These are phyloP conservation scores for Orychophragmus violaceus DNA, from an alignment of 345 rosid genomes.

Conservation along the genomic window DNA sequence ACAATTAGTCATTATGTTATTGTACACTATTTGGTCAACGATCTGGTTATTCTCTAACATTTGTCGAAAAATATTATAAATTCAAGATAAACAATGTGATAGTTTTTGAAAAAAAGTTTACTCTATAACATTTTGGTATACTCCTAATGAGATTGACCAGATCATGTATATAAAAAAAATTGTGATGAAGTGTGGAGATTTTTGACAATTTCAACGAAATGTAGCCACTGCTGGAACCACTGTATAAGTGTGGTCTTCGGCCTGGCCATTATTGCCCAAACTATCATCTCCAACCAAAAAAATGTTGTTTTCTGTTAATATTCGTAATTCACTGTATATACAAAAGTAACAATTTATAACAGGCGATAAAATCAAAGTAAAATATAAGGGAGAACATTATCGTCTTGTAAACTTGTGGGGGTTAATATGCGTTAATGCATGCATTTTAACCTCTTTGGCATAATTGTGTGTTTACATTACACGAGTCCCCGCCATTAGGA, in stretches of 20 bases:
- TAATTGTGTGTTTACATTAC: not conserved
- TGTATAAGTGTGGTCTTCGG: not conserved
- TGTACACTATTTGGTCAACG: too few relatives aligned
- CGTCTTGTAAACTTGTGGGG: conserved; percentile 2
- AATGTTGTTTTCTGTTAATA: too few relatives aligned
- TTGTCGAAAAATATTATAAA: too few relatives aligned
- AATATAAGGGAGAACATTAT: not conserved
- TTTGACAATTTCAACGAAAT: not conserved
- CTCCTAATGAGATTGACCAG: too few relatives aligned
- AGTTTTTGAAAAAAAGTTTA: too few relatives aligned
- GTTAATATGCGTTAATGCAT: not conserved
- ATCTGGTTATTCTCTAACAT: too few relatives aligned
- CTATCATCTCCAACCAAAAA: not conserved
- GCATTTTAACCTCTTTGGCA: not conserved
- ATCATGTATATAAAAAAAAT: too few relatives aligned
- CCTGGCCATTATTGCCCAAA: not conserved
- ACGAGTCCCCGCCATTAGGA: not conserved
- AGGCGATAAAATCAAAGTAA: conserved; percentile 14
- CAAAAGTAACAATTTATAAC: not conserved
- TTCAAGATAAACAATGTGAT: too few relatives aligned
- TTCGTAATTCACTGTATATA: not conserved
- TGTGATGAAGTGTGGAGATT: not conserved
- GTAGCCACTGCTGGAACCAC: not conserved
- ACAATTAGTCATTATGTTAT: too few relatives aligned
- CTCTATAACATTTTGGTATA: too few relatives aligned